Percentiles rank a stretch among this genome's conserved stretches.
Conservation (phyloP, 2,329 filamentous ascomycete genomes). For the Diaporthe sp. region DNA sequence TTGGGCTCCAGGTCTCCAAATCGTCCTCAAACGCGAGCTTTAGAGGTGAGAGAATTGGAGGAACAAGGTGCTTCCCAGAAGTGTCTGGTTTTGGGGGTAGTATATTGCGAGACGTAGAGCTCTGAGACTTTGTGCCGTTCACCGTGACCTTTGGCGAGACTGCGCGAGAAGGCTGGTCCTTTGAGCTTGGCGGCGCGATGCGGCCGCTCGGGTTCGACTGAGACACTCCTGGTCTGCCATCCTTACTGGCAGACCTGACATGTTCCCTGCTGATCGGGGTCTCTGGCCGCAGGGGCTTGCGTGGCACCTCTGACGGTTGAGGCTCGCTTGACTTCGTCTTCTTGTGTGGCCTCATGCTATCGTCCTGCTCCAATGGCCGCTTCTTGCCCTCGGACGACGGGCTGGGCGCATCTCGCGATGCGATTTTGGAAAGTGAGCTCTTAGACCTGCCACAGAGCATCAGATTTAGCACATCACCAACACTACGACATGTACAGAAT, state of each 20-base stretch:
- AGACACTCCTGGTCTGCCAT: slow-evolving; percentile 31
- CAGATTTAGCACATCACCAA: slow-evolving; percentile 46
- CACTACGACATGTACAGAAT: slow-evolving; percentile 40
- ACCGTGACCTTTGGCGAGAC: slow-evolving; percentile 43
- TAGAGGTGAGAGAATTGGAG: slow-evolving; percentile 67
- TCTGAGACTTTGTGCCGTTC: slow-evolving; percentile 57
- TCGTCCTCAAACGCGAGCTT: slow-evolving; percentile 60
- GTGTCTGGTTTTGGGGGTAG: slow-evolving; percentile 57
- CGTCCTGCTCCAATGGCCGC: slow-evolving; percentile 60
- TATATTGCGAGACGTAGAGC: slow-evolving; percentile 52
- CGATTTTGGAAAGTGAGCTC: slow-evolving; percentile 50
- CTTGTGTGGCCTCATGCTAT: slow-evolving; percentile 61
- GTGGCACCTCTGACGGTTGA: slow-evolving; percentile 19
- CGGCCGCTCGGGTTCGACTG: slow-evolving; percentile 35
- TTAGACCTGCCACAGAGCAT: slow-evolving; percentile 45
- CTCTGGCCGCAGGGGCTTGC: slow-evolving; percentile 37
- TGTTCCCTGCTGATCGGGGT: slow-evolving; percentile 37
- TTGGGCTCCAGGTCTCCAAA: slow-evolving; percentile 47
- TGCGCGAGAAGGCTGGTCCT: slow-evolving; percentile 36
- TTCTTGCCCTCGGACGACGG: slow-evolving; percentile 63
- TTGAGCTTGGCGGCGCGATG: slow-evolving; percentile 31
- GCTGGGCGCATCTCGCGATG: slow-evolving; percentile 43
- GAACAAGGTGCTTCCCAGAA: slow-evolving; percentile 58
- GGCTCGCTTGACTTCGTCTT: slow-evolving; percentile 54
- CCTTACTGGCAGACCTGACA: slow-evolving; percentile 35